phyloP scores from a whole-genome alignment of 192 early-diverging fungal species.

The Gryganskiella cystojenkinii region DNA sequence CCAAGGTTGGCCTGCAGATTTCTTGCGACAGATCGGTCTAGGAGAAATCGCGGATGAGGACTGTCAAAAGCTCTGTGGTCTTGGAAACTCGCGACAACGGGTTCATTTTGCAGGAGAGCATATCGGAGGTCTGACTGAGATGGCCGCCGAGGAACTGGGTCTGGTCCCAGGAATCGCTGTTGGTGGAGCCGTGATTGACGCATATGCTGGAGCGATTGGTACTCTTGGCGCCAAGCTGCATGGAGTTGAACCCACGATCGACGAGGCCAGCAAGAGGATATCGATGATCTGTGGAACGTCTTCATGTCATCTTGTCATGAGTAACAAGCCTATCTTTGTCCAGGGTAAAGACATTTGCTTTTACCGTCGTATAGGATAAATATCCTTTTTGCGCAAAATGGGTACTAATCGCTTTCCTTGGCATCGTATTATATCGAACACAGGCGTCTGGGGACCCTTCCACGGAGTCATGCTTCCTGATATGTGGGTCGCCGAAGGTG shows the following conservation, averaged over 20 bases:
- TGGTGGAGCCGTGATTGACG: constrained; percentile 77
- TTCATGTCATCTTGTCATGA: constrained; percentile 74
- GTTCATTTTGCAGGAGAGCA: constrained; percentile 62
- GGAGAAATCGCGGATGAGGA: constrained; percentile 59
- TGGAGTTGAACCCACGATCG: constrained; percentile 23
- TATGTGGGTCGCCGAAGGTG: constrained; percentile 74
- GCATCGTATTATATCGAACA: too few relatives aligned
- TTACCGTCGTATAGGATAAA: too few relatives aligned
- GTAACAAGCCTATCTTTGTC: constrained; percentile 63
- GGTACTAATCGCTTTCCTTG: constrained; percentile 28
- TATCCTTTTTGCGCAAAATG: constrained; percentile 31
- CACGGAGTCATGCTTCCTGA: constrained; percentile 63
- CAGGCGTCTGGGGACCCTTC: constrained; percentile 70
- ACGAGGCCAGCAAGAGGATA: constrained; percentile 40
- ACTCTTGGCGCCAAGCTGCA: constrained; percentile 57
- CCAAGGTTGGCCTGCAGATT: constrained; percentile 67
- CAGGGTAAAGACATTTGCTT: constrained; percentile 42
- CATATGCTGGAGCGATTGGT: constrained; percentile 76
- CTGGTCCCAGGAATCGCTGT: constrained; percentile 63
- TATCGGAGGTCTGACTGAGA: constrained; percentile 62
- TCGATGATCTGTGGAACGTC: constrained; percentile 78
- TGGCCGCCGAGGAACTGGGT: constrained; percentile 69
- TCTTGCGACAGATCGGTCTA: constrained; percentile 66
- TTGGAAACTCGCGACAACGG: constrained; percentile 31
- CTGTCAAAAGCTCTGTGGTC: constrained; percentile 57